phyloP scores from a whole-genome alignment of 2,329 filamentous ascomycete species.

The Phoma sp. region DNA sequence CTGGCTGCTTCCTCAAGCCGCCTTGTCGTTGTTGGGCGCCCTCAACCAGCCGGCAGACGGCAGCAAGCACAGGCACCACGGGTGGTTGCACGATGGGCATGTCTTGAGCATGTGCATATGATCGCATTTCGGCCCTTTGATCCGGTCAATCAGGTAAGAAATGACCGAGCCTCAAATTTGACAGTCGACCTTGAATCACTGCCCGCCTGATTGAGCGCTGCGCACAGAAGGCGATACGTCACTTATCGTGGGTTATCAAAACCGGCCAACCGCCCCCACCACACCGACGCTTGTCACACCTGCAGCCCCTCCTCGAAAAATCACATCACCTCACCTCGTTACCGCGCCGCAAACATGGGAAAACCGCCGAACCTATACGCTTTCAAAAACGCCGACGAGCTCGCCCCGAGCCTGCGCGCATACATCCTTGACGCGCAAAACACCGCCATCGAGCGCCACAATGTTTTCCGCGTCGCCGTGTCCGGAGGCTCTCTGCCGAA shows the following conservation, averaged over 20 bases:
- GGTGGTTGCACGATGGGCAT: not conserved
- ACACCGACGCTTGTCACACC: conserved; percentile 12
- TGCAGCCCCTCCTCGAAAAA: conserved; percentile 10
- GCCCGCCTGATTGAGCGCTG: conserved; percentile 5
- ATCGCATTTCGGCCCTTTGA: conserved; percentile 2
- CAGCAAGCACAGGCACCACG: conserved; percentile 2
- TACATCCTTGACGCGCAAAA: conserved; percentile 86
- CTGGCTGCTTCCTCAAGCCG: not conserved
- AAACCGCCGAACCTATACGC: conserved; percentile 72
- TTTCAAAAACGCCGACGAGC: conserved; percentile 71
- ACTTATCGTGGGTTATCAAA: conserved; percentile 17
- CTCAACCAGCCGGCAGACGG: not conserved
- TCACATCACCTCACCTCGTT: conserved; percentile 3
- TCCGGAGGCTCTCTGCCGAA: conserved; percentile 93
- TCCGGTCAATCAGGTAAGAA: conserved; percentile 2
- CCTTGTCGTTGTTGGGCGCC: conserved; percentile 11
- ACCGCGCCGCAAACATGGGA: conserved; percentile 40
- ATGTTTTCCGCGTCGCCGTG: conserved; percentile 86
- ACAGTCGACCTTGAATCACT: not conserved
- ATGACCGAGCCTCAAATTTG: conserved; percentile 1
- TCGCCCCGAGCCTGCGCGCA: conserved; percentile 78
- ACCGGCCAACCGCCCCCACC: conserved; percentile 1
- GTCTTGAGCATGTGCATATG: not conserved
- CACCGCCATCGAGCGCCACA: conserved; percentile 78
- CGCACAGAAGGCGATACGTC: conserved; percentile 15